Percentiles rank a stretch among this genome's conserved stretches.
Conservation (phyloP, 1,284 basidiomycete genomes). For the Tremellales sp. region DNA sequence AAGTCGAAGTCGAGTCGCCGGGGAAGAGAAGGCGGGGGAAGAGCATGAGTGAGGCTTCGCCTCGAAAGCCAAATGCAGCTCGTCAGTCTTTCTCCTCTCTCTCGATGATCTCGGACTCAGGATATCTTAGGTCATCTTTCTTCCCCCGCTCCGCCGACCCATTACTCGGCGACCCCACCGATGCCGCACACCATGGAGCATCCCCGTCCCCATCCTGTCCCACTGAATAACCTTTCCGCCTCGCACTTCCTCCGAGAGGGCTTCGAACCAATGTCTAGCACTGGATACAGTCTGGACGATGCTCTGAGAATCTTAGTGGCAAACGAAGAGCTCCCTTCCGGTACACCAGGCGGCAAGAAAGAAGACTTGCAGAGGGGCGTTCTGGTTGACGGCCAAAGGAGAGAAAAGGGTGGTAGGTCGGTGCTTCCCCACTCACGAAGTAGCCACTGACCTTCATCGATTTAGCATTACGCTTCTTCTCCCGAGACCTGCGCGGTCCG, state of each 20-base stretch:
- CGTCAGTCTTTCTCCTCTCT: too few species aligned
- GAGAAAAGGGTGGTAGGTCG: conserved; percentile 23
- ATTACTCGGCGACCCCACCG: neutral
- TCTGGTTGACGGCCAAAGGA: conserved; percentile 17
- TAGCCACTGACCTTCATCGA: conserved; percentile 1
- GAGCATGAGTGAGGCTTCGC: too few species aligned
- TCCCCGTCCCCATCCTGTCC: conserved; percentile 24
- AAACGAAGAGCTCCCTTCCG: conserved; percentile 15
- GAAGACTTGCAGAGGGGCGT: conserved; percentile 17
- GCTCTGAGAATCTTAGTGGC: conserved; percentile 18
- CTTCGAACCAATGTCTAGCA: conserved; percentile 8
- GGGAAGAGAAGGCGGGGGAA: too few species aligned
- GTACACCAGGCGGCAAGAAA: conserved; percentile 28
- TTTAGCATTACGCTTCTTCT: conserved; percentile 34
- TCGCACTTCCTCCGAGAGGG: conserved; percentile 15
- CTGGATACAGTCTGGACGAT: conserved; percentile 8
- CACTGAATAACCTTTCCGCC: conserved; percentile 10
- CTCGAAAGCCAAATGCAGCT: too few species aligned
- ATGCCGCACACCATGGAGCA: conserved; percentile 17
- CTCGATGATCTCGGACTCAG: too few species aligned
- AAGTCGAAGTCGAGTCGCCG: too few species aligned
- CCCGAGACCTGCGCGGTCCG: conserved; percentile 26
- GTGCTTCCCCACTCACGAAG: neutral
- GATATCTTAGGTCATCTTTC: conserved; percentile 24
- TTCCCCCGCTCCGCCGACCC: conserved; percentile 9